Base-by-base conservation (phyloP, 2,329 filamentous ascomycete species). In the Myrmaecium sp. region DNA sequence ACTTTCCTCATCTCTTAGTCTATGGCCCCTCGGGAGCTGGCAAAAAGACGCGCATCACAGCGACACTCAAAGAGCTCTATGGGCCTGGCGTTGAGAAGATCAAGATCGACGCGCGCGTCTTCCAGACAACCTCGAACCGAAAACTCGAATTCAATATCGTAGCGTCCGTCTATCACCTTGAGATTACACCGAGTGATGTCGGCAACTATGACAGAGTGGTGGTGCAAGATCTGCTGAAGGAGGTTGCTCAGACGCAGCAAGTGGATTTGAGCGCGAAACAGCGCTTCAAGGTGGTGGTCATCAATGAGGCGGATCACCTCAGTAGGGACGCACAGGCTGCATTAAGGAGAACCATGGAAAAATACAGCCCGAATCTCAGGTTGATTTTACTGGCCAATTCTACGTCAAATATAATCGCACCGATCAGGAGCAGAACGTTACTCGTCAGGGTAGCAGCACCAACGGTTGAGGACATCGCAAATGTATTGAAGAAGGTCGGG, bases 71-170 rank as follows among this genome's bases (percentile, higher is more conserved):
- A 51, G 86, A 94, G 47, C 66, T 98, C 5, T 98, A 89, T 52
- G 89, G 89, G 0, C 75, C 86, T 0, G 86, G 89, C 22, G 89
- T 93, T n/a, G 91, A 98, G 48, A 95, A 94, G 65, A 98, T 98
- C 65, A 95, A 95, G 60, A 95, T 98, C 55, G 89, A 98, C 49
- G 81, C 83, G 8, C 79, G 89, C 36, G 78, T 94, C 32, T 98
- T 98, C 60, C 84, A 93, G 55, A 95, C 89, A 1, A 84, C 73
- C 13, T 78, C 76, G 46, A 95, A 93, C 54, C 82, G 89, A 49
- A 98, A 98, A 56, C 75, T 98, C 42, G 89, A 98, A 57, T 98
- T 98, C 68, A 98, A 94, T 58, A 92, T 98, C 36, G 89, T 98
- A 29, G 74, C 84, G 23, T 95, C 86, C 1, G 74, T 94, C 36